These are phyloP conservation scores for Entophlyctis helioformis DNA, from an alignment of 192 early-diverging fungal genomes.

Conservation along the genomic window DNA sequence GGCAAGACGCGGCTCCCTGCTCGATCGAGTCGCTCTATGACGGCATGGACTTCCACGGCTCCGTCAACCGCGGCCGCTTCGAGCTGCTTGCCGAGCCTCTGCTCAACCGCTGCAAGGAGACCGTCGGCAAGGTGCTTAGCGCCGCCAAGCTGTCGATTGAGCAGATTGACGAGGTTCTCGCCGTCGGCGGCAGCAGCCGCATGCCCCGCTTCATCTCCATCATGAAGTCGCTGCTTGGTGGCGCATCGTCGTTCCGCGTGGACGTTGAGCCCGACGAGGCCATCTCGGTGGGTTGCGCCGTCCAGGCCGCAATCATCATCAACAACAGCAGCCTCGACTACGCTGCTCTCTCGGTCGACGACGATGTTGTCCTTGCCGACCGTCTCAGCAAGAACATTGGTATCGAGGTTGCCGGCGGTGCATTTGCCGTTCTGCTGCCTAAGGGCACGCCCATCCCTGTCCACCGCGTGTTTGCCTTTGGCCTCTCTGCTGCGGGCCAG, in stretches of 20 bases:
- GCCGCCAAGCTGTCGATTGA: slow-evolving; percentile 53
- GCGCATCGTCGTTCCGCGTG: slow-evolving; percentile 53
- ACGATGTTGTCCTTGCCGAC: slow-evolving; percentile 47
- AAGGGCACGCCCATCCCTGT: slow-evolving; percentile 78
- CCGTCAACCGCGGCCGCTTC: slow-evolving; percentile 77
- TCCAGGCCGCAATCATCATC: slow-evolving; percentile 64
- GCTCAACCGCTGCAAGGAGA: slow-evolving; percentile 54
- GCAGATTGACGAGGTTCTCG: slow-evolving; percentile 79
- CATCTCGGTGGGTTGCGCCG: slow-evolving; percentile 78
- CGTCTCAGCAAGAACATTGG: slow-evolving; percentile 68
- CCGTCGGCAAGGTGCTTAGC: slow-evolving; percentile 53
- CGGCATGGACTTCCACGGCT: slow-evolving; percentile 79
- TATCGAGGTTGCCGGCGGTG: slow-evolving; percentile 53
- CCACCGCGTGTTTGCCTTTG: slow-evolving; percentile 62
- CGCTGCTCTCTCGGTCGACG: slow-evolving; percentile 32
- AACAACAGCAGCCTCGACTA: slow-evolving; percentile 35
- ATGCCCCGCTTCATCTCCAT: slow-evolving; percentile 77
- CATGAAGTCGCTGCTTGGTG: slow-evolving; percentile 59
- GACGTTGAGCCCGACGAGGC: slow-evolving; percentile 92
- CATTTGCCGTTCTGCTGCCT: slow-evolving; percentile 69
- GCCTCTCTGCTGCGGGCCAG: slow-evolving; percentile 50
- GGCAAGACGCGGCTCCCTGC: slow-evolving; percentile 72
- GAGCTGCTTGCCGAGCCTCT: slow-evolving; percentile 74
- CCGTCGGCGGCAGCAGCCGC: slow-evolving; percentile 78
- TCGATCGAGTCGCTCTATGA: slow-evolving; percentile 85